A percentile compares a stretch with the other conserved stretches of the same genome.
Evolutionary conservation across 495 filamentous ascomycete species (phyloP).

Genomic region (Copromyces sp.): DNA sequence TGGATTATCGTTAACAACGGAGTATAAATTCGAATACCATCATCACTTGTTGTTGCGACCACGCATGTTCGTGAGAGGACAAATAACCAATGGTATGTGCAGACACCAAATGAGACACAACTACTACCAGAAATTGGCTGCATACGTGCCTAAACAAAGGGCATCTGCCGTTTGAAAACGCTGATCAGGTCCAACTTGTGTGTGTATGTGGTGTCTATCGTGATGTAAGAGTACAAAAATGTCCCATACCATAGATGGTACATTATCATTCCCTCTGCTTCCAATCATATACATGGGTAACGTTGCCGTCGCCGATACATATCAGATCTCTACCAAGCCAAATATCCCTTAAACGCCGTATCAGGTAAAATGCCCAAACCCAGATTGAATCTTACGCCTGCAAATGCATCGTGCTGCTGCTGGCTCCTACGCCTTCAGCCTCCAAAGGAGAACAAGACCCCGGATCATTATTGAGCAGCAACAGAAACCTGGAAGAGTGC

Average conservation of each 20-base stretch:
- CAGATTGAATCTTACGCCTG: background rate
- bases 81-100: background rate
- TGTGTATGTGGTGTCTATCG: background rate
- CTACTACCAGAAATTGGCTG: background rate
- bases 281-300: background rate
- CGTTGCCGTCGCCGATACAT: background rate
- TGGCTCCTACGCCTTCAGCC: background rate
- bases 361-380: background rate
- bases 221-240: background rate
- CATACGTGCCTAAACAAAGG: background rate
- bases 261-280: background rate
- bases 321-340: background rate
- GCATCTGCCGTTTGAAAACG: background rate
- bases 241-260: background rate
- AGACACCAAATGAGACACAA: background rate
- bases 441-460: background rate
- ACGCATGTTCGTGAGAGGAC: background rate
- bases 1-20: background rate
- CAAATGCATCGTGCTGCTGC: background rate
- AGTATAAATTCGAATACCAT: background rate
- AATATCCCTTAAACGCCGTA: background rate
- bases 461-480: background rate
- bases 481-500: background rate
- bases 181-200: background rate
- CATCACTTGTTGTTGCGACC: background rate